Evolutionary conservation across 805 yeast genomes (phyloP).

Genomic region (Brettanomyces nanus): DNA sequence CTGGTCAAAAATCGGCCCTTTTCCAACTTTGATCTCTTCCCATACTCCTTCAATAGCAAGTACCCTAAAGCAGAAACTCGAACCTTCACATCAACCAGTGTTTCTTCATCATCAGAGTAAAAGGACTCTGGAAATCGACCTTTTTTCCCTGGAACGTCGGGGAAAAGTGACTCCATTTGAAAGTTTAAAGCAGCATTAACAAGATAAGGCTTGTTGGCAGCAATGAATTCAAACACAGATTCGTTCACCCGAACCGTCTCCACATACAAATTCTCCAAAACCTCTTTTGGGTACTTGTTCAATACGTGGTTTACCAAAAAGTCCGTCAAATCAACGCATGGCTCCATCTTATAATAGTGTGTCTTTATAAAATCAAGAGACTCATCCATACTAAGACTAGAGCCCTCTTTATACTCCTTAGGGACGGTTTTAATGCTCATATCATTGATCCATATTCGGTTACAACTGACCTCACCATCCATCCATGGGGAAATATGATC

Average conservation of each 20-base stretch:
- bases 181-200: slow-evolving; percentile 5
- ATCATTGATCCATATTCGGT: slow-evolving; percentile 5
- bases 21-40: background rate
- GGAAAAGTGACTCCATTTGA: slow-evolving; percentile 1
- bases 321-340: slow-evolving; percentile 10
- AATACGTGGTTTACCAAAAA: slow-evolving; percentile 16
- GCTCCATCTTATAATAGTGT: slow-evolving; percentile 16
- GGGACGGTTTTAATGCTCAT: slow-evolving; percentile 26
- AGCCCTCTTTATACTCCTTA: slow-evolving; percentile 23
- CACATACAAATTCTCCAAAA: slow-evolving; percentile 19
- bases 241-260: slow-evolving; percentile 3
- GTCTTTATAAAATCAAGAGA: slow-evolving; percentile 34
- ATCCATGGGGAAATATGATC: slow-evolving; percentile 45
- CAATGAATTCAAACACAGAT: slow-evolving; percentile 5
- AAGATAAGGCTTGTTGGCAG: slow-evolving; percentile 4
- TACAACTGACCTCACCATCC: slow-evolving; percentile 28
- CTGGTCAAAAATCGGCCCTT: slow-evolving; percentile 2
- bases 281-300: slow-evolving; percentile 22
- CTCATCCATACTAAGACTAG: slow-evolving; percentile 25
- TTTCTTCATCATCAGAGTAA: background rate
- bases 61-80: slow-evolving; percentile 6
- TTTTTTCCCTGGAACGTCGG: background rate
- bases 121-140: background rate
- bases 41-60: slow-evolving; percentile 3
- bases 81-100: background rate